Base-by-base conservation (phyloP, 148 eudicot genomes). In the Vaccinium vitisidaea region DNA sequence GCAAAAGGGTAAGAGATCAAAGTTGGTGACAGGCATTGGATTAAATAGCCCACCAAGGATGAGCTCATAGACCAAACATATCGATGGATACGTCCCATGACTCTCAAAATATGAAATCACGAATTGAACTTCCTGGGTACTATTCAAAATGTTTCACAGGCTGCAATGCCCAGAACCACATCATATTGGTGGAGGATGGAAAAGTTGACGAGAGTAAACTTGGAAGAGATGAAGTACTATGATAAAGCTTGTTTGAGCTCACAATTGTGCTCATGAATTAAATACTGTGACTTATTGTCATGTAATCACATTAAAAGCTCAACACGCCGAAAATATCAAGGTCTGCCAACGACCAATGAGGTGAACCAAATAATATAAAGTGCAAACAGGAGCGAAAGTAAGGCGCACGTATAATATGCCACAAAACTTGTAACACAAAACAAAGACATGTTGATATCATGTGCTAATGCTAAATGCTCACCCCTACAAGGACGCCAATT, bases 401-500 rank as follows among this genome's bases (percentile, higher is more conserved):
- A 8, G 79, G 27, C 21, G 30, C 79, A 75, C n/a, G 46, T 18
- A 36, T 19, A 21, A 75, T 75, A 19, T 46, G 79, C 46, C 59
- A 83, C 7, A 74, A 23, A 71, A 27, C 58, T 71, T 50, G 50
- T 52, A 65, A 30, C 74, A 48, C 8, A 15, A 19, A 16, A 53
- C 11, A 56, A 56, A 73, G 82, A 52, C 54, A 48, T 49, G 76
- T 81, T 23, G 16, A 71, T 55, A 74, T 23, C 23, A 50, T 81
- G 48, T 70, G 52, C 19, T 6, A 54, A 82, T 25, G 73, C 73
- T 6, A 69, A 69, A 69, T 69, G 88, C 98, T 92, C 83, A 97
- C 99, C 91, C 99, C 99, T 77, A 95, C 90, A 86, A 95, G 91
- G 88, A 97, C 99, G 69, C 99, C 99, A 53, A 94, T 95, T 92